Evolutionary conservation across 805 yeast species (phyloP), one percentile per base, ranked within the genome.

Genomic region (Candida jianshihensis): DNA sequence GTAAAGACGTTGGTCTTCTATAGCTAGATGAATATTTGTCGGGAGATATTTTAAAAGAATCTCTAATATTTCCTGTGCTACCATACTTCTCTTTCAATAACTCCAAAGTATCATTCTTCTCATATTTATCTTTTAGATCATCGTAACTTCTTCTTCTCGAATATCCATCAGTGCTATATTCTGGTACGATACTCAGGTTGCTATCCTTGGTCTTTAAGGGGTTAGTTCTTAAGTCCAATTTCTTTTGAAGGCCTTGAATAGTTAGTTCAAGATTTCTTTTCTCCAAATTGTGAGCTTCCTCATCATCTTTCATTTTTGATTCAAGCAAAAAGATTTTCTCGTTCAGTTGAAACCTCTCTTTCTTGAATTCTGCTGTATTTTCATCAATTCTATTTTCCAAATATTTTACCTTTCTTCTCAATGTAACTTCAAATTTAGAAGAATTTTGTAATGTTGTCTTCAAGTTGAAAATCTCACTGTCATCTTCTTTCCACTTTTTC

Each of bases 241-340:
- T 34, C 11, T 26, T 24, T 36, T 60, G 61, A n/a, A 61, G 43
- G 25, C 56, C 60, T 32, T 41, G 40, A 6, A 60, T 55, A 10
- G 49, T 43, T 13, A 52, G 42, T 13, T 58, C 48, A 29, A 53
- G 54, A 10, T 36, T 47, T 12, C 40, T 31, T 4, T 47, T 37
- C 36, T 63, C 55, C 33, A 40, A 31, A 24, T 51, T 40, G 36
- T 50, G 39, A 8, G 39, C 15, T 7, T 46, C 42, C 25, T 49
- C 44, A 20, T 48, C 45, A 13, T 57, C 59, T 31, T 49, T 47
- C 9, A 51, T 28, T 38, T 47, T 51, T 18, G 45, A 33, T 29
- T 56, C 58, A 11, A 53, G 31, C 9, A 47, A 30, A 14, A 47
- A 46, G 3, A 54, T 39, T 25, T 44, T 48, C 28, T 55, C 57